These are phyloP conservation scores for Stagonosporopsis chrysanthemi DNA, from an alignment of 2,329 filamentous ascomycete species.

Conservation along the genomic window DNA sequence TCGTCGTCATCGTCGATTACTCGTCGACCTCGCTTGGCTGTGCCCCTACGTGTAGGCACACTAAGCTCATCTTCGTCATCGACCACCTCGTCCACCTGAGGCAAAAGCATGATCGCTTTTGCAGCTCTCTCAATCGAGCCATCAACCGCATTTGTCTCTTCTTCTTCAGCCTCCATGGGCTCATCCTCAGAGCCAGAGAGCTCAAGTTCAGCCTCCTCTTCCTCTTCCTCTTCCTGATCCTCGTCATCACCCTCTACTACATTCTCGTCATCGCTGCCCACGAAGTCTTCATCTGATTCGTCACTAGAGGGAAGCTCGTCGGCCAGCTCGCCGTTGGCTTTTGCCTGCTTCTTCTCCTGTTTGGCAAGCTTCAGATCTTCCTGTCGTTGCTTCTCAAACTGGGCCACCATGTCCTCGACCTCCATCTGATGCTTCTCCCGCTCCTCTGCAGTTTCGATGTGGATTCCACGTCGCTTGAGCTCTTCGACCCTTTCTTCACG, in stretches of 20 bases:
- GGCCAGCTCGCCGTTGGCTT: slow-evolving; percentile 62
- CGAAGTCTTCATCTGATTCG: slow-evolving; percentile 63
- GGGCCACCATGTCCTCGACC: slow-evolving; percentile 76
- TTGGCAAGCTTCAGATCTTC: slow-evolving; percentile 82
- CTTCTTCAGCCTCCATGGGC: slow-evolving; percentile 33
- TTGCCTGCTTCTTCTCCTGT: slow-evolving; percentile 76
- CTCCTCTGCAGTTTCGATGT: slow-evolving; percentile 86
- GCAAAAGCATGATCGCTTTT: slow-evolving; percentile 38
- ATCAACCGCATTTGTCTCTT: slow-evolving; percentile 1
- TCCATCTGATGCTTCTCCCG: slow-evolving; percentile 81
- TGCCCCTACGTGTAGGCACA: slow-evolving; percentile 61
- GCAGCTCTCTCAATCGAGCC: slow-evolving; percentile 52
- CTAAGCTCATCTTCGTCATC: slow-evolving; percentile 54
- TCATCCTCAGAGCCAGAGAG: slow-evolving; percentile 42
- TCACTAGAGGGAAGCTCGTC: slow-evolving; percentile 58
- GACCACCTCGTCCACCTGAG: slow-evolving; percentile 46
- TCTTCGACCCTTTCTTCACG: slow-evolving; percentile 78
- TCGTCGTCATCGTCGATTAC: slow-evolving; percentile 71
- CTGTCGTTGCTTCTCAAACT: slow-evolving; percentile 78
- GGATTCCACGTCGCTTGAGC: slow-evolving; percentile 79
- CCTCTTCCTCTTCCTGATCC: slow-evolving; percentile 47
- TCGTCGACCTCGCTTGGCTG: slow-evolving; percentile 57
- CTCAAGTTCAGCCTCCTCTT: slow-evolving; percentile 36
- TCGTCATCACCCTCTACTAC: slow-evolving; percentile 45
- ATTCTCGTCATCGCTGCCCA: slow-evolving; percentile 57